Evolutionary conservation across 73 alveolate species (phyloP).

Genomic region (Stentor coeruleus): DNA sequence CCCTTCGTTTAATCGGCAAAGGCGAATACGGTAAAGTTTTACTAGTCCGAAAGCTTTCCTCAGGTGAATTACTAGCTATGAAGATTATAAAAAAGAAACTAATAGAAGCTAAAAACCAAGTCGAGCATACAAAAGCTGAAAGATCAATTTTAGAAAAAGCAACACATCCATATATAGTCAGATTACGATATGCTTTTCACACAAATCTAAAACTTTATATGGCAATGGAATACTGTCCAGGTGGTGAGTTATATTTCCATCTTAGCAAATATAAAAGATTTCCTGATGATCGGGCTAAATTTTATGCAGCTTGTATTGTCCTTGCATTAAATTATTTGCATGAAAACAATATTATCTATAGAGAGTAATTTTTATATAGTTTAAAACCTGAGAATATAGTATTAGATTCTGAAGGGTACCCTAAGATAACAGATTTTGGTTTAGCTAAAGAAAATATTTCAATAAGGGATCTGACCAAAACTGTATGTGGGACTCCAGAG

Average conservation of each 20-base stretch:
- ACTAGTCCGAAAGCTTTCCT: no score
- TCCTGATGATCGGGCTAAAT: slow-evolving; percentile 42
- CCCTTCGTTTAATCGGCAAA: no score
- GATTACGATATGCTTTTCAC: slow-evolving; percentile 43
- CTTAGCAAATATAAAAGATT: slow-evolving; percentile 42
- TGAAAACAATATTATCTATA: slow-evolving; percentile 29
- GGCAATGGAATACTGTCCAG: slow-evolving; percentile 48
- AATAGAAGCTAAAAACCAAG: no score
- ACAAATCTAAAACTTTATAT: slow-evolving; percentile 42
- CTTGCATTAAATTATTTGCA: slow-evolving; percentile 45
- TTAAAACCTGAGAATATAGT: slow-evolving; percentile 31
- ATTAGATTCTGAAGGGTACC: slow-evolving; percentile 33
- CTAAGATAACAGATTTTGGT: slow-evolving; percentile 31
- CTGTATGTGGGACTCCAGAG: slow-evolving; percentile 44
- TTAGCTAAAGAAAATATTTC: slow-evolving; percentile 28
- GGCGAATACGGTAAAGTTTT: no score
- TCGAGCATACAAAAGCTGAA: slow-evolving; percentile 13
- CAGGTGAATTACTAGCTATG: no score
- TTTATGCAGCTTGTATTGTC: slow-evolving; percentile 45
- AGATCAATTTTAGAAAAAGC: slow-evolving; percentile 27
- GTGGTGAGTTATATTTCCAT: slow-evolving; percentile 53
- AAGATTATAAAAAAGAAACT: no score
- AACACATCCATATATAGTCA: slow-evolving; percentile 50
- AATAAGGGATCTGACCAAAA: slow-evolving; percentile 26
- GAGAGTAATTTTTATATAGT: no score